Base-by-base conservation (phyloP, 2,329 filamentous ascomycete genomes). In the Ophiosphaerella herpotricha region DNA sequence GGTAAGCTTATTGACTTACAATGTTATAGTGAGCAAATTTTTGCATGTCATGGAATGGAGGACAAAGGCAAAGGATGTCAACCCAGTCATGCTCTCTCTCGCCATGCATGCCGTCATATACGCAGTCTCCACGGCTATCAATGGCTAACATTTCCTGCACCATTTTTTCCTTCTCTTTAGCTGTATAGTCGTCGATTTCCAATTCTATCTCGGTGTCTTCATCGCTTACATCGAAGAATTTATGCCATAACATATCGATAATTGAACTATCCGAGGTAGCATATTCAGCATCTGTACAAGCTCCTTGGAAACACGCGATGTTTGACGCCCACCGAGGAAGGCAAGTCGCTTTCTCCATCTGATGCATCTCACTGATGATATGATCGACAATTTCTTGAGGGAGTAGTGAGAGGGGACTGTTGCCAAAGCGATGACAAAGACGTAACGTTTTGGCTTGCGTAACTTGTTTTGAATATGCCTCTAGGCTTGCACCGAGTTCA, bases 341-440 rank as follows among this genome's bases (percentile, higher is more conserved):
- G 23, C 16, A 5, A 4, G 24, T n/a, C 2, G 9, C 26, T 16
- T 26, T 48, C 21, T 13, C 39, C 3, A n/a, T 21, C n/a, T 39
- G 5, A 11, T 49, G 45, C 9, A 34, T 13, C 7, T 40, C 18
- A 31, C 29, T 40, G 13, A 55, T 43, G 29, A 55, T 42, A 1
- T 50, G 41, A 7, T 55, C 54, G 7, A 57, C 36, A 5, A 60
- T 32, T 12, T 57, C 54, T 26, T 55, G 49, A 1, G 51, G 44
- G 1, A 55, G 35, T 5, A 13, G 24, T 2, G 46, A 47, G 1
- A 60, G 46, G 5, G 41, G n/a, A 5, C n/a, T 34, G 8, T 13
- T 12, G 4, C 48, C 26, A 16, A 50, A 50, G 3, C 54, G 40
- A 46, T 57, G 54, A 29, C 46, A 49, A 5, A 57, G 44, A 1